These are phyloP conservation scores for Vitis labrusca DNA, from an alignment of 164 flowering plant species.

Conservation along the genomic window DNA sequence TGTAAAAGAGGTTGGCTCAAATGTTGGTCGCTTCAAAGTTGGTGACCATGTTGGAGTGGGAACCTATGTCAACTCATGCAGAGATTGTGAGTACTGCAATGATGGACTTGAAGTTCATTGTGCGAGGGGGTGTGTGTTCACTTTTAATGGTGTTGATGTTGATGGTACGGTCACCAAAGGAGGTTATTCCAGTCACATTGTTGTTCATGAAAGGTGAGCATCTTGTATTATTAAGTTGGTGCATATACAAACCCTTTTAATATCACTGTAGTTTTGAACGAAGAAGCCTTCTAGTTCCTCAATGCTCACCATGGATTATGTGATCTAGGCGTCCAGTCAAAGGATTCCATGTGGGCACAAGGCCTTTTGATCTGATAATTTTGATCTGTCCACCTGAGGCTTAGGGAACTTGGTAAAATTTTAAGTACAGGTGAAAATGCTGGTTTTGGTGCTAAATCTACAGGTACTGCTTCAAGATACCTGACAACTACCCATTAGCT, in stretches of 20 bases:
- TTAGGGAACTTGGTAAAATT: not conserved
- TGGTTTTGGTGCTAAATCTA: not conserved
- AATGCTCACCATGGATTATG: too few relatives aligned
- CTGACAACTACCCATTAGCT: constrained; percentile 23
- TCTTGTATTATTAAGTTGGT: not conserved
- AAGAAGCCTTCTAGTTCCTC: too few relatives aligned
- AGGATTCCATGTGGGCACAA: too few relatives aligned
- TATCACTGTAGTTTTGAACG: too few relatives aligned
- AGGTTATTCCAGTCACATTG: constrained; percentile 4
- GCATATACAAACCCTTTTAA: not conserved
- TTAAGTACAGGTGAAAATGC: not conserved
- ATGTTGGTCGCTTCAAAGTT: constrained; percentile 5
- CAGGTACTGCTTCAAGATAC: constrained; percentile 31
- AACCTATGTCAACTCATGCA: not conserved
- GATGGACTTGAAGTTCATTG: constrained; percentile 3
- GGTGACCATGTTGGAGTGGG: constrained; percentile 16
- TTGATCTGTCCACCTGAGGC: too few relatives aligned
- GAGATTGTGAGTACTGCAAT: constrained; percentile 3
- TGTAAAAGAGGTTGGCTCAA: constrained; percentile 7
- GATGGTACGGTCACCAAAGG: constrained; percentile 9
- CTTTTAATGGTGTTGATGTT: constrained; percentile 3
- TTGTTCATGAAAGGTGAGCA: constrained; percentile 10
- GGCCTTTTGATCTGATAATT: too few relatives aligned
- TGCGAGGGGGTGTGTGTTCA: not conserved
- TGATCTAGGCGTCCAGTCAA: too few relatives aligned